These are phyloP conservation scores for Fusarium sp. DNA, from an alignment of 2,329 filamentous ascomycete genomes.

Conservation along the genomic window DNA sequence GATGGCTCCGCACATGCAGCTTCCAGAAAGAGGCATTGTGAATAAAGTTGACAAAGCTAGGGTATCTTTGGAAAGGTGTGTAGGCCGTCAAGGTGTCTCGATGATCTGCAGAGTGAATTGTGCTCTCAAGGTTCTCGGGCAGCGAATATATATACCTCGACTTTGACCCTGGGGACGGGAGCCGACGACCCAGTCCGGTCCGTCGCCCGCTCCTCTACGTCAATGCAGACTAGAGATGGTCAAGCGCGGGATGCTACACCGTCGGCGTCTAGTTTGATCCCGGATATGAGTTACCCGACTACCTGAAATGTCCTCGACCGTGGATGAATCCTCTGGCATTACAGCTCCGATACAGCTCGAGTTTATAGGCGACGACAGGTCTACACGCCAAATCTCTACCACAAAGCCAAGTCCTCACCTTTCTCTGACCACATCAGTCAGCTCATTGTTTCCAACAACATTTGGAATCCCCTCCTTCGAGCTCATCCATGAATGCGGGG, in stretches of 20 bases:
- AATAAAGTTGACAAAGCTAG: slow-evolving; percentile 12
- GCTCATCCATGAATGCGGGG: background rate
- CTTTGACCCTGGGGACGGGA: background rate
- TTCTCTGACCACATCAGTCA: background rate
- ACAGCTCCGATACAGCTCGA: background rate
- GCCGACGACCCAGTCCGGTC: background rate
- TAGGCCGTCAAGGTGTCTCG: slow-evolving; percentile 29
- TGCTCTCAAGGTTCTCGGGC: slow-evolving; percentile 40
- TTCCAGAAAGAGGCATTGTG: slow-evolving; percentile 45
- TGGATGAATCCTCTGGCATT: background rate
- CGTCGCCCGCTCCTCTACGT: background rate
- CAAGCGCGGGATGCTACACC: background rate
- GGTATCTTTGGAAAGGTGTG: slow-evolving; percentile 14
- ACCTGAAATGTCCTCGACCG: background rate
- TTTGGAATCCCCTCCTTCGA: background rate
- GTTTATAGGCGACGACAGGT: background rate
- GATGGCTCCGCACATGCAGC: slow-evolving; percentile 53
- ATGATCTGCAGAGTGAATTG: slow-evolving; percentile 23
- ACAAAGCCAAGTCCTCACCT: background rate
- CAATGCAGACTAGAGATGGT: background rate
- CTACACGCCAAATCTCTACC: background rate
- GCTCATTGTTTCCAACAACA: background rate
- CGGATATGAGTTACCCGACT: background rate
- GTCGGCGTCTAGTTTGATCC: slow-evolving; percentile 6
- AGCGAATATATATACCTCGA: slow-evolving; percentile 34